Percentiles rank a stretch among this genome's conserved stretches.
phyloP scores from a whole-genome alignment of 805 yeast species.

The Yamadazyma paraphyllophila region DNA sequence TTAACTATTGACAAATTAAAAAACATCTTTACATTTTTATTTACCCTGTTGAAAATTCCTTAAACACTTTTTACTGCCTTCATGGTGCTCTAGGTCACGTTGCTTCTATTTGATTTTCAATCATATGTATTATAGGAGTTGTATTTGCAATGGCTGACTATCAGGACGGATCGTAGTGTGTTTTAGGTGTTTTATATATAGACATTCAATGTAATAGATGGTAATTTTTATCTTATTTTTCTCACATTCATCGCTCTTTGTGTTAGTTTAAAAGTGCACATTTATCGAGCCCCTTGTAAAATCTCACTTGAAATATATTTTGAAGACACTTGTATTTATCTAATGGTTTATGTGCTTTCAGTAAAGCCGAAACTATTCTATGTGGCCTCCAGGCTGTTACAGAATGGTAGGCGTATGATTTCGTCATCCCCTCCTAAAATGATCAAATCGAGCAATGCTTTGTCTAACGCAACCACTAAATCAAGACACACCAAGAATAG shows the following conservation, averaged over 20 bases:
- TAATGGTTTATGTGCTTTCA: constrained; percentile 23
- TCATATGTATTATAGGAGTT: constrained; percentile 10
- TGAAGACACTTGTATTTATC: background rate
- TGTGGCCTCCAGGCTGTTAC: constrained; percentile 17
- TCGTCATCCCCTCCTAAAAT: constrained; percentile 14
- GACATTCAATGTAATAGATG: constrained; percentile 2
- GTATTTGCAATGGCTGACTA: constrained; percentile 7
- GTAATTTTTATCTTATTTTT: background rate
- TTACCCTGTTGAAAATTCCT: background rate
- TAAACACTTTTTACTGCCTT: background rate
- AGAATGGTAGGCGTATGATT: constrained; percentile 14
- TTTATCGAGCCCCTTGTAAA: constrained; percentile 3
- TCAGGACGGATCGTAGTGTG: constrained; percentile 7
- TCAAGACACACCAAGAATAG: constrained; percentile 6
- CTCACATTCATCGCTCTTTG: background rate
- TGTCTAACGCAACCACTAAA: constrained; percentile 4
- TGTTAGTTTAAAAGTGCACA: background rate
- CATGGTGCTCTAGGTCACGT: constrained; percentile 10
- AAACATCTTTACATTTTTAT: background rate
- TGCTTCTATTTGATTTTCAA: constrained; percentile 7
- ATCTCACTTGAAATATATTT: background rate
- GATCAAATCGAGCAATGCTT: constrained; percentile 13
- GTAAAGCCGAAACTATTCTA: constrained; percentile 20
- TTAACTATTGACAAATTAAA: too few species aligned
- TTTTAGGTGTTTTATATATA: background rate